Evolutionary conservation across 768 basidiomycete genomes (phyloP), one percentile per base, ranked within the genome.

Genomic region (Infundibulicybe gibba): DNA sequence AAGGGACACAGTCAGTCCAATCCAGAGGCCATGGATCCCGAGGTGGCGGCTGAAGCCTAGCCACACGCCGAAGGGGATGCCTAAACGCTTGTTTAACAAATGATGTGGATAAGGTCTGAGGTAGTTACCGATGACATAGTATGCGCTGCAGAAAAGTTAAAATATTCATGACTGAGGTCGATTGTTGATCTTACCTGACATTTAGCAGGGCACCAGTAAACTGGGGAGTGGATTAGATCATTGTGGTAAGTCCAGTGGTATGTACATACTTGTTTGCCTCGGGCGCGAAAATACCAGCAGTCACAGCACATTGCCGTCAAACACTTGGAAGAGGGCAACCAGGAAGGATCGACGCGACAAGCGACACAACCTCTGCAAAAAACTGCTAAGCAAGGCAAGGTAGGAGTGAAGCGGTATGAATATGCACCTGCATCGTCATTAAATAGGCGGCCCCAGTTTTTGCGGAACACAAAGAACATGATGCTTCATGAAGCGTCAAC

Each of bases 31-130:
- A 15, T 72, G 68, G 11, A 97, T 70, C 0, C 71, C 80, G 61
- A 79, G 72, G 32, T 70, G 61, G 10, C 59, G 61, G 43, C 68
- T 69, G 69, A 94, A 92, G 2, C 87, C 74, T 3, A 94, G 80
- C 65, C 77, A 88, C 43, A 92, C 65, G 12, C 90, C 94, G 39
- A 90, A 70, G 0, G 93, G 93, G 42, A 95, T 85, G 21, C 90
- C 85, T 76, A 42, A 12, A 15, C 14, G 32, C 6, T 33, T 45
- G 8, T 1, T 30, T 15, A 37, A 40, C 47, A 41, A 34, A 42
- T 45, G 40, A 46, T 45, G 20, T 3, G 6, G 16, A 14, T 17
- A 15, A 1, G 25, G 3, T 25, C 3, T 25, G 25, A 4, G 25
- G 8, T 8, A 3, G 6, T 19, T 40, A 74, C 84, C 90, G 50